Conservation (phyloP, 208 protist species). For the Acanthamoeba triangularis region DNA sequence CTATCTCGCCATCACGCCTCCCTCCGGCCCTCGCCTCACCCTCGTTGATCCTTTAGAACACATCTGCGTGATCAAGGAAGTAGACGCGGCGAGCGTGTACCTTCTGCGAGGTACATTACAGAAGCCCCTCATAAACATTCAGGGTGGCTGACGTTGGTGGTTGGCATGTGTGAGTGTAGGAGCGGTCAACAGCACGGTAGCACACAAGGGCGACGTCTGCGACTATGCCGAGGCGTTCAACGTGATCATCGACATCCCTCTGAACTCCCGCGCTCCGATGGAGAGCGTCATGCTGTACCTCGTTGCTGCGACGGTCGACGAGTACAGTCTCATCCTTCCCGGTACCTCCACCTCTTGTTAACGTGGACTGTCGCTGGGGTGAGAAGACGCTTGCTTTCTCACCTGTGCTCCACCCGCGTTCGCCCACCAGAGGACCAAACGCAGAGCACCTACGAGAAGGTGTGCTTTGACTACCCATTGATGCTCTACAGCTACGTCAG, state of each 20-base stretch:
- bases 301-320: not conserved
- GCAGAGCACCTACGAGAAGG: conserved; percentile 65
- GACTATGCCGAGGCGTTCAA: not conserved
- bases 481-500: conserved; percentile 60
- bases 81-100: not conserved
- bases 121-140: no score
- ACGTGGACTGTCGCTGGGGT: no score
- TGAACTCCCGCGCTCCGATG: not conserved
- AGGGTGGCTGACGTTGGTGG: not conserved
- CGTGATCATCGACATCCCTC: not conserved
- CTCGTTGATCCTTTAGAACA: not conserved
- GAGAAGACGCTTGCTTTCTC: no score
- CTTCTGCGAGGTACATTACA: not conserved
- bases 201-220: not conserved
- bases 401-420: not conserved
- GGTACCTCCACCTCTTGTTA: not conserved
- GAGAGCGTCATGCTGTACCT: conserved; percentile 50
- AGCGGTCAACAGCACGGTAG: not conserved
- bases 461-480: conserved; percentile 67
- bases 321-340: conserved; percentile 35
- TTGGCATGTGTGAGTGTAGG: not conserved
- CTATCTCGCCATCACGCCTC: no score
- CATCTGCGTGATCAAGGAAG: conserved; percentile 17
- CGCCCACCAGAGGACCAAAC: conserved; percentile 3
- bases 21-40: no score